A percentile compares a stretch with the other conserved stretches of the same genome.
Evolutionary conservation across 805 yeast genomes (phyloP).

Genomic region (Saccharomycopsis sp.): DNA sequence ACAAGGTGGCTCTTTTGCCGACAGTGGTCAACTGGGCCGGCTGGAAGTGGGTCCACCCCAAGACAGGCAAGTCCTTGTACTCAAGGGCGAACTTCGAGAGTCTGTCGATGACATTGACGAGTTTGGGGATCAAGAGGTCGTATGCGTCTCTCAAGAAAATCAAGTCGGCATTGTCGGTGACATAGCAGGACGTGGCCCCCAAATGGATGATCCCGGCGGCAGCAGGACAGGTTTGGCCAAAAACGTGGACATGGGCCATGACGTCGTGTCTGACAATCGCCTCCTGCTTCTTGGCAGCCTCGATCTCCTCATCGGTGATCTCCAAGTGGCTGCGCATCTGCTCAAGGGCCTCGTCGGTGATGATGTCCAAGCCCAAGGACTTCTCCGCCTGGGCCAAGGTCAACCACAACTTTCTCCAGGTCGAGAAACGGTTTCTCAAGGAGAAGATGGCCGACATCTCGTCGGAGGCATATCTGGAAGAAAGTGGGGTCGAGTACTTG

Average conservation of each 20-base stretch:
- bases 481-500: slow-evolving; percentile 84
- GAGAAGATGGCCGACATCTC: slow-evolving; percentile 96
- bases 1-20: slow-evolving; percentile 94
- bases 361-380: slow-evolving; percentile 76
- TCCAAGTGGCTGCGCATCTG: slow-evolving; percentile 72
- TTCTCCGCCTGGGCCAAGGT: slow-evolving; percentile 94
- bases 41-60: slow-evolving; percentile 99
- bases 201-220: slow-evolving; percentile 98
- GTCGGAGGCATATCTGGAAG: slow-evolving; percentile 95
- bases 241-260: slow-evolving; percentile 97
- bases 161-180: slow-evolving; percentile 96
- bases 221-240: slow-evolving; percentile 86
- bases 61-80: slow-evolving; percentile 91
- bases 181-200: slow-evolving; percentile 97
- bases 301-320: slow-evolving; percentile 91
- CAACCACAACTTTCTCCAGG: slow-evolving; percentile 98
- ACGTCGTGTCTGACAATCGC: slow-evolving; percentile 98
- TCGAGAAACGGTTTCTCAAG: slow-evolving; percentile 85
- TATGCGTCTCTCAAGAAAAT: slow-evolving; percentile 95
- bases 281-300: slow-evolving; percentile 83
- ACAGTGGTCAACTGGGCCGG: slow-evolving; percentile 99
- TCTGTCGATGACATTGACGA: slow-evolving; percentile 92
- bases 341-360: slow-evolving; percentile 85
- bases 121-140: slow-evolving; percentile 86
- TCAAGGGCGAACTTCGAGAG: slow-evolving; percentile 80